Conservation (phyloP, 306 rosid genomes). For the Albizia julibrissin region DNA sequence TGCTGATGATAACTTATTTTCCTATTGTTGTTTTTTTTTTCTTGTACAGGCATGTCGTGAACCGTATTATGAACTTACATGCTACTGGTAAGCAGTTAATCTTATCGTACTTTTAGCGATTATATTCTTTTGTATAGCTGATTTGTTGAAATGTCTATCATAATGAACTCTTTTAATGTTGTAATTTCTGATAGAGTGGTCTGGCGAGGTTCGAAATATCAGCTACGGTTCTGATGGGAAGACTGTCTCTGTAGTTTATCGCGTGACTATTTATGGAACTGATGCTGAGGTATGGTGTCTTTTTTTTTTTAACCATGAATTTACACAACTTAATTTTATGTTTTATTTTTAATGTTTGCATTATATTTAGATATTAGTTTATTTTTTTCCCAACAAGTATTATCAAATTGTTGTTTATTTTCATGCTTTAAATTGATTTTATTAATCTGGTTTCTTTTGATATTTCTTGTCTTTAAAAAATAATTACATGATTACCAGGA, state of each 20-base stretch:
- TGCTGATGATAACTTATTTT: neutral
- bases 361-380: neutral
- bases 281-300: conserved; percentile 69
- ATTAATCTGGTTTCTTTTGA: neutral
- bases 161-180: neutral
- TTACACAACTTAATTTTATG: neutral
- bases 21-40: neutral
- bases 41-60: conserved; percentile 65
- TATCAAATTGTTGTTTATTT: neutral
- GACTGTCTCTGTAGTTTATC: conserved; percentile 79
- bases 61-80: conserved; percentile 77
- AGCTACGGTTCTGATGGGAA: conserved; percentile 63
- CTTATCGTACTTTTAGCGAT: neutral
- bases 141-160: neutral
- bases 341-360: neutral
- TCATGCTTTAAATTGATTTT: neutral
- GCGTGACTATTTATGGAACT: conserved; percentile 85
- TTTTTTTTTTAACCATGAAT: neutral
- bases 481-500: neutral
- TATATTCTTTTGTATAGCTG: neutral
- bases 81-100: conserved; percentile 59
- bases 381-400: neutral
- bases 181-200: conserved; percentile 62
- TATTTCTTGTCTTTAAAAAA: neutral
- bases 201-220: conserved; percentile 78